A percentile compares a stretch with the other conserved stretches of the same genome.
These are phyloP conservation scores for Phytophthora uliginosa DNA, from an alignment of 352 stramenopile genomes.

Conservation along the genomic window DNA sequence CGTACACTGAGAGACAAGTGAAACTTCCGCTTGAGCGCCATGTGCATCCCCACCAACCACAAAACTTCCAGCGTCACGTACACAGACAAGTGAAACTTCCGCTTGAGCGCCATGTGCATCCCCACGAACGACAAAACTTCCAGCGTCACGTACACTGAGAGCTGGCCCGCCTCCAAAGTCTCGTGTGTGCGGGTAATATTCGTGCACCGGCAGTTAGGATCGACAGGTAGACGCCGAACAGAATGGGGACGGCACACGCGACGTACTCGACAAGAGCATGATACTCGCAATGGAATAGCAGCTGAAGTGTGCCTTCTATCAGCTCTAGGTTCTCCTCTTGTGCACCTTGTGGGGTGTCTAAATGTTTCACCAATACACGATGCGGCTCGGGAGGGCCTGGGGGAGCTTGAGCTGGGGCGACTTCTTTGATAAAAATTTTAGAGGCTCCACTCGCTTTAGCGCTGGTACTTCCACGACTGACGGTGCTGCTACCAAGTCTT, in stretches of 20 bases:
- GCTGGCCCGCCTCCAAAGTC: slow-evolving; percentile 21
- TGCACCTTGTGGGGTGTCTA: not conserved
- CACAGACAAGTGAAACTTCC: slow-evolving; percentile 30
- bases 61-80: slow-evolving; percentile 26
- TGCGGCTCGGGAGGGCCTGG: not conserved
- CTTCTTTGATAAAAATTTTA: not conserved
- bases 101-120: slow-evolving; percentile 25
- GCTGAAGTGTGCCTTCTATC: slow-evolving; percentile 18
- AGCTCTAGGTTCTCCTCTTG: slow-evolving; percentile 1
- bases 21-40: slow-evolving; percentile 19
- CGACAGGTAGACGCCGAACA: slow-evolving; percentile 27
- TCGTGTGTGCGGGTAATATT: slow-evolving; percentile 32
- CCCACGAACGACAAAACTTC: slow-evolving; percentile 22
- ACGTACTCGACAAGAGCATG: slow-evolving; percentile 37
- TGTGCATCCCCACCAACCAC: slow-evolving; percentile 26
- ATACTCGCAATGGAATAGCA: slow-evolving; percentile 43
- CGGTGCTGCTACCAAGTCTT: not conserved
- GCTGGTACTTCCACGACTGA: not conserved
- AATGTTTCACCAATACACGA: not conserved
- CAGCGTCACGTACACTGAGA: not conserved
- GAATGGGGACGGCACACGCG: slow-evolving; percentile 32
- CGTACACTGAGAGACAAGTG: slow-evolving; percentile 29
- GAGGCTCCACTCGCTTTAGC: not conserved
- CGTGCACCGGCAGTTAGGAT: slow-evolving; percentile 24
- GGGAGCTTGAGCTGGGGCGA: not conserved